phyloP scores from a whole-genome alignment of 164 flowering plant genomes.

The Magnolia sinica region DNA sequence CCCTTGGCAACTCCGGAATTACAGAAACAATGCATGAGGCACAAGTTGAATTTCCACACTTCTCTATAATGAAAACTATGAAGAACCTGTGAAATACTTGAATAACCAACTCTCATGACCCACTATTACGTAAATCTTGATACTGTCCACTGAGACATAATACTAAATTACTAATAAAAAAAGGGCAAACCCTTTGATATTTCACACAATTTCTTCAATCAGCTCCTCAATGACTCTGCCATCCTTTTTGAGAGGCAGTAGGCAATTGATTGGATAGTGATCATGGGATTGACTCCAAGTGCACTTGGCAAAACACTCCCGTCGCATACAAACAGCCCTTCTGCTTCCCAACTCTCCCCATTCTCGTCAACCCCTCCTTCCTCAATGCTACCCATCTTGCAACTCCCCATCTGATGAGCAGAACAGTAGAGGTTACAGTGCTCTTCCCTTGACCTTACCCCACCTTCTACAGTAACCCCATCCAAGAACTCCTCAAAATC shows the following conservation, averaged over 20 bases:
- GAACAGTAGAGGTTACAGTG: conserved; percentile 26
- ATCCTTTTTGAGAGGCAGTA: conserved; percentile 36
- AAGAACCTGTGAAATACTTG: no score
- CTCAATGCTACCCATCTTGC: conserved; percentile 38
- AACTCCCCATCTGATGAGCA: conserved; percentile 50
- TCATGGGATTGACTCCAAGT: conserved; percentile 47
- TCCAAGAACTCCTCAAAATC: conserved; percentile 38
- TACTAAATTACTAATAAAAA: no score
- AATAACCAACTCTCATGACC: no score
- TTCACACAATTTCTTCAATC: background rate
- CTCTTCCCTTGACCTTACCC: conserved; percentile 17
- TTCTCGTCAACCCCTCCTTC: conserved; percentile 41
- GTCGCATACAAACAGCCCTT: conserved; percentile 40
- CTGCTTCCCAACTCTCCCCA: conserved; percentile 53
- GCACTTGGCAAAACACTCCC: conserved; percentile 44
- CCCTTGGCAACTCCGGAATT: no score
- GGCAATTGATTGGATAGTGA: conserved; percentile 42
- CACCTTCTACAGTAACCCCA: conserved; percentile 15
- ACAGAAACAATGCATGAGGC: no score
- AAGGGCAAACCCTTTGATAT: background rate
- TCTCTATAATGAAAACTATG: no score
- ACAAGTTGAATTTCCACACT: no score
- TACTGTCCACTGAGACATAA: no score
- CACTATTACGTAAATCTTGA: no score
- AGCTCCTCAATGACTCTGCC: conserved; percentile 15